These are phyloP conservation scores for Geotrichum carabidarum DNA, from an alignment of 1,139 yeast species.

Conservation along the genomic window DNA sequence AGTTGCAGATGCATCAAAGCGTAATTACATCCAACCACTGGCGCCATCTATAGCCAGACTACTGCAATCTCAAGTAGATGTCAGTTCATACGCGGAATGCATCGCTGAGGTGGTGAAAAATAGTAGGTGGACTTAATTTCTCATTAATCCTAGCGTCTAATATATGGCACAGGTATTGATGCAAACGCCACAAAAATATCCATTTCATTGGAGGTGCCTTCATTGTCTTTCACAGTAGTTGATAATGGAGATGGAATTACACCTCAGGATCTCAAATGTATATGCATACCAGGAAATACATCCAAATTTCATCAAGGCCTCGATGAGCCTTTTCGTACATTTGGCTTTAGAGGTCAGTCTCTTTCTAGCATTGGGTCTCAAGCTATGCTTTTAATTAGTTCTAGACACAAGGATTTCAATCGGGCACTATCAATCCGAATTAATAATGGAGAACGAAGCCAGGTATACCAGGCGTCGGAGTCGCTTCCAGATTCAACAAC, in stretches of 20 bases:
- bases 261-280: conserved; percentile 47
- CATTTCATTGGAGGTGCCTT: conserved; percentile 41
- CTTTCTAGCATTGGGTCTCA: conserved; percentile 28
- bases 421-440: conserved; percentile 35
- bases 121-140: conserved; percentile 19
- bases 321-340: conserved; percentile 33
- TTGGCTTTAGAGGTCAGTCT: conserved; percentile 39
- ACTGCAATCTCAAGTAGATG: conserved; percentile 14
- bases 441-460: conserved; percentile 18
- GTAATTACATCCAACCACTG: not conserved
- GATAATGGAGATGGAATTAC: conserved; percentile 55
- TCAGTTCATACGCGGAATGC: conserved; percentile 22
- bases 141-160: not conserved
- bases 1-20: too few species aligned
- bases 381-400: conserved; percentile 30
- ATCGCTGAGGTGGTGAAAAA: conserved; percentile 31
- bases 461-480: conserved; percentile 15
- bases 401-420: conserved; percentile 38
- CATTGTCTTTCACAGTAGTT: conserved; percentile 42
- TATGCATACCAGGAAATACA: conserved; percentile 37
- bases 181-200: conserved; percentile 46
- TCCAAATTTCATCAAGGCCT: conserved; percentile 42
- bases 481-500: conserved; percentile 47
- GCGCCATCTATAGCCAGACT: not conserved
- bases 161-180: conserved; percentile 38